A percentile compares a stretch with the other conserved stretches of the same genome.
Evolutionary conservation across 2,329 filamentous ascomycete species (phyloP).

Genomic region (Cercospora brassicicola): DNA sequence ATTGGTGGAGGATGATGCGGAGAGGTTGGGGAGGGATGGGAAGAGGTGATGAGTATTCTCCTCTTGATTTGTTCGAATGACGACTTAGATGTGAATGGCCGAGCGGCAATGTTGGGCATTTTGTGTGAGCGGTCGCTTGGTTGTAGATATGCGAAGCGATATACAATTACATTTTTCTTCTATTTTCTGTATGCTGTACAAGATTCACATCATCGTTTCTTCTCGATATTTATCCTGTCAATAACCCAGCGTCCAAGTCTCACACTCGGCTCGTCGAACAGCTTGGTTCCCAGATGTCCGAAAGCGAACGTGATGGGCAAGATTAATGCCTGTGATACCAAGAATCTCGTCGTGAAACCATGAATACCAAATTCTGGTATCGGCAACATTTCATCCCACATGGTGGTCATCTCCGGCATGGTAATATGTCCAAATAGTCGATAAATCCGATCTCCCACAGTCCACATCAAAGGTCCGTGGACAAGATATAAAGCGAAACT

Average conservation of each 20-base stretch:
- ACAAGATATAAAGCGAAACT: slow-evolving; percentile 63
- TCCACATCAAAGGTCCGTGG: slow-evolving; percentile 59
- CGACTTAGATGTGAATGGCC: not conserved
- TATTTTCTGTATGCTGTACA: not conserved
- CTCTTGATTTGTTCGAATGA: not conserved
- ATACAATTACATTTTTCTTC: not conserved
- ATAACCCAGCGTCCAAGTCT: slow-evolving; percentile 60
- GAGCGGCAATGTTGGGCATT: not conserved
- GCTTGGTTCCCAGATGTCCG: slow-evolving; percentile 58
- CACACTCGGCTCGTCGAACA: slow-evolving; percentile 58
- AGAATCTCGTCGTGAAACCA: slow-evolving; percentile 53
- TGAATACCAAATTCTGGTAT: slow-evolving; percentile 58
- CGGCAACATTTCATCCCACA: slow-evolving; percentile 20
- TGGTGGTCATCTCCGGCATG: slow-evolving; percentile 14
- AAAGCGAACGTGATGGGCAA: slow-evolving; percentile 56
- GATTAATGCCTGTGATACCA: slow-evolving; percentile 58
- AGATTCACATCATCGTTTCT: slow-evolving; percentile 6
- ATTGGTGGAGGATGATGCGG: slow-evolving; percentile 67
- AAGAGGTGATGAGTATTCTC: not conserved
- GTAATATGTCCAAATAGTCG: slow-evolving; percentile 46
- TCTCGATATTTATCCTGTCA: slow-evolving; percentile 24
- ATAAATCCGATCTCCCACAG: slow-evolving; percentile 55
- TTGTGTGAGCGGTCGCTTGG: not conserved
- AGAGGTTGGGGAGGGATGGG: slow-evolving; percentile 68
- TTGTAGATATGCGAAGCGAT: not conserved